These are phyloP conservation scores for Angophora floribunda DNA, from an alignment of 345 rosid genomes.

Conservation along the genomic window DNA sequence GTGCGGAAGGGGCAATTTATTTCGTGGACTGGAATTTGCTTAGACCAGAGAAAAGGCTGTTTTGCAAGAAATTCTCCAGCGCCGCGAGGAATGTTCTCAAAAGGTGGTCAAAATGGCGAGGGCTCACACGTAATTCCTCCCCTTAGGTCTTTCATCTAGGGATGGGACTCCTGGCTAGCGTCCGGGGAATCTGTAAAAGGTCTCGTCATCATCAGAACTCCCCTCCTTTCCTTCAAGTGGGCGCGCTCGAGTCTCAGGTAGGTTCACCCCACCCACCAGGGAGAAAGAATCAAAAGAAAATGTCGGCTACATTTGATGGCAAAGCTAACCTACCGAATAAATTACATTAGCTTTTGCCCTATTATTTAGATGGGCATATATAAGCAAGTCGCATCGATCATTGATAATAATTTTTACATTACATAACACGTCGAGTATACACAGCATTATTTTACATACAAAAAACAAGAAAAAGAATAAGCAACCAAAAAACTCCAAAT, in stretches of 20 bases:
- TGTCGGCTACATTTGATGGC: not conserved
- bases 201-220: not conserved
- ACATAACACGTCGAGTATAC: not conserved
- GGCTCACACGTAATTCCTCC: no score
- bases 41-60: no score
- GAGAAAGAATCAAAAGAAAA: not conserved
- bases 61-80: no score
- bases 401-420: not conserved
- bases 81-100: no score
- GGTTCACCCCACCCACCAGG: not conserved
- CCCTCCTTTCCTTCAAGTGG: not conserved
- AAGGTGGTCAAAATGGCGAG: no score
- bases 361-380: not conserved
- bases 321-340: not conserved
- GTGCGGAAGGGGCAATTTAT: no score
- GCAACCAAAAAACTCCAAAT: not conserved
- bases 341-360: not conserved
- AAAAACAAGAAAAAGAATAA: no score
- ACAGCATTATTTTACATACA: not conserved
- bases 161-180: not conserved
- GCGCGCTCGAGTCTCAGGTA: not conserved
- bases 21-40: no score
- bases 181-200: not conserved
- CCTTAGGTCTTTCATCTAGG: not conserved
- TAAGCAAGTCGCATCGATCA: not conserved